Evolutionary conservation across 495 filamentous ascomycete species (phyloP).

Genomic region (Platismatia glauca): DNA sequence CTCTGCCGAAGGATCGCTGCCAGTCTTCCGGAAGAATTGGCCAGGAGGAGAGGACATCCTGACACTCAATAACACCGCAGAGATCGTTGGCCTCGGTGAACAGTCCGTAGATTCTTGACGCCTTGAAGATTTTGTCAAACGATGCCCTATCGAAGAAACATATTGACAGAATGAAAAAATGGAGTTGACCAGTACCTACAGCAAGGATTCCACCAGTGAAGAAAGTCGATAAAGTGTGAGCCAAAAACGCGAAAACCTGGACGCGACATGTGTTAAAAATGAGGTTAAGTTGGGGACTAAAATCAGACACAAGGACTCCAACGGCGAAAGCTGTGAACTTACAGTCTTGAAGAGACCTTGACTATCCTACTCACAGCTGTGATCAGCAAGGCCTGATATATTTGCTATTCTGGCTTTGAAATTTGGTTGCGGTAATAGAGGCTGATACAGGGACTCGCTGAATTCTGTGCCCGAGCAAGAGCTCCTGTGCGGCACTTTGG

Average conservation of each 20-base stretch:
- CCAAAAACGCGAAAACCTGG: not conserved
- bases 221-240: not conserved
- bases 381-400: not conserved
- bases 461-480: not conserved
- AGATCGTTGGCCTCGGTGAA: not conserved
- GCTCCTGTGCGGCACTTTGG: not conserved
- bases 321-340: not conserved
- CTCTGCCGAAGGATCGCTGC: not conserved
- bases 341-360: not conserved
- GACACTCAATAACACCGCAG: not conserved
- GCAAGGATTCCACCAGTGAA: not conserved
- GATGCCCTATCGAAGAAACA: not conserved
- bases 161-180: not conserved
- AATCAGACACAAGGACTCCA: not conserved
- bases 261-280: conserved; percentile 3
- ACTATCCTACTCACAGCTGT: not conserved
- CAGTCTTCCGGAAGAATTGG: not conserved
- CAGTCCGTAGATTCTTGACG: not conserved
- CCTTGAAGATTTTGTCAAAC: not conserved
- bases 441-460: not conserved
- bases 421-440: not conserved
- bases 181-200: not conserved
- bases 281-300: not conserved
- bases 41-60: not conserved
- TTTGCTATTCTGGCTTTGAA: not conserved